phyloP scores from a whole-genome alignment of 768 basidiomycete species.

The Russula sp. region DNA sequence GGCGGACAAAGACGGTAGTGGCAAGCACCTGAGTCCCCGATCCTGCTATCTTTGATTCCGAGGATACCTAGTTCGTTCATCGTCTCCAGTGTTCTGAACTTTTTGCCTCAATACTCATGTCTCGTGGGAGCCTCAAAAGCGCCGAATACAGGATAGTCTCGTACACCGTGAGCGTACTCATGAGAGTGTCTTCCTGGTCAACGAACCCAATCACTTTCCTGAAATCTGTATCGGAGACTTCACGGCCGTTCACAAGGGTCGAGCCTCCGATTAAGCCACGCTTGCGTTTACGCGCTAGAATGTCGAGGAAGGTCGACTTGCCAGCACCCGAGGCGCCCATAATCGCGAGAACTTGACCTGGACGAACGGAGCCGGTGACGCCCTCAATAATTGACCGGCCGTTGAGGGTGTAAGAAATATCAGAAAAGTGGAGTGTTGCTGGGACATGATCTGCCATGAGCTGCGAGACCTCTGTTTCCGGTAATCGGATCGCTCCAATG shows the following conservation, averaged over 20 bases:
- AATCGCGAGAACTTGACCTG: conserved; percentile 90
- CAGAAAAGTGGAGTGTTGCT: conserved; percentile 86
- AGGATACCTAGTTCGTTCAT: conserved; percentile 94
- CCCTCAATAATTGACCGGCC: conserved; percentile 68
- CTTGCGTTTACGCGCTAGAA: conserved; percentile 88
- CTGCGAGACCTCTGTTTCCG: conserved; percentile 75
- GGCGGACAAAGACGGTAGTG: neutral
- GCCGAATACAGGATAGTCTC: conserved; percentile 97
- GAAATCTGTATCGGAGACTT: conserved; percentile 70
- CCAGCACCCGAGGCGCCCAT: conserved; percentile 98
- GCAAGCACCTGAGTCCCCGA: conserved; percentile 79
- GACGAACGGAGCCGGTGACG: conserved; percentile 79
- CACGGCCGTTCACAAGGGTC: conserved; percentile 82
- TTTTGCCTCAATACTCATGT: conserved; percentile 97
- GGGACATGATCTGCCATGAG: conserved; percentile 95
- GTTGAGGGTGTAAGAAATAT: conserved; percentile 74
- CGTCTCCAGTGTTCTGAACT: conserved; percentile 90
- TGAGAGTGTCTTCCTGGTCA: conserved; percentile 97
- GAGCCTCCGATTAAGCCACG: conserved; percentile 70
- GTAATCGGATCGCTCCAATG: conserved; percentile 70
- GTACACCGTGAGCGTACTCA: conserved; percentile 96
- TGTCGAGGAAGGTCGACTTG: conserved; percentile 95
- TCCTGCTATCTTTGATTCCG: conserved; percentile 82
- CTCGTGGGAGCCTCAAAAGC: conserved; percentile 80
- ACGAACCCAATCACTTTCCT: conserved; percentile 90